Base-by-base conservation (phyloP, 2,329 filamentous ascomycete genomes). In the Torrubiella hemipterigena region DNA sequence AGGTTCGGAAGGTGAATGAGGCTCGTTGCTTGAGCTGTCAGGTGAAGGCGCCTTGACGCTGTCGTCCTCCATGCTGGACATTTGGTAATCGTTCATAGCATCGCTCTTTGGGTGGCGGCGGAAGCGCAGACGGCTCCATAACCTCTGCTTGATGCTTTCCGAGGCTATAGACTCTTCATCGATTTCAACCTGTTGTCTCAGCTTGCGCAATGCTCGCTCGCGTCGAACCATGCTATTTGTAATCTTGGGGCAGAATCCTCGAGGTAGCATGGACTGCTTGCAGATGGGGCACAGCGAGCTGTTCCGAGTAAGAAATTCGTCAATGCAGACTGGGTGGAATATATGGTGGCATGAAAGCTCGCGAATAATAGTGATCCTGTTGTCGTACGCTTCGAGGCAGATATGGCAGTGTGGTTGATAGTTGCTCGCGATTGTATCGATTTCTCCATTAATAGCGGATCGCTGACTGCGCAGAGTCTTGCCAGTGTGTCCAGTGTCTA, bases 261-360 rank as follows among this genome's bases (percentile, higher is more conserved):
- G 46, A 6, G 87, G 86, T 1, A 95, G 58, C 46, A 87, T 83
- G 30, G 73, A 82, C 38, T 78, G 73, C 52, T 94, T 95, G 63
- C 91, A 98, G 44, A 93, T 64, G 1, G 91, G 89, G 47, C 91
- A 98, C 3, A 95, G 65, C 13, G 83, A 93, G 49, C 82, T 93
- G 48, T 80, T 79, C 33, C 76, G 67, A 26, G 69, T 66, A 10
- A 96, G 63, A 45, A 91, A 94, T 15, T 77, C 71, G 48, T 96
- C 87, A 40, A 96, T 87, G 48, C 91, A 98, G 41, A 82, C 79
- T 0, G 83, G 80, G 42, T 98, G 89, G 54, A 87, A 98, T 34
- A 96, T 89, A 51, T 98, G 91, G 1, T 81, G 77, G 45, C 91
- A 98, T 0, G 84, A 76, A 3, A 96, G 64, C 54, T 95, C 82